Conservation (phyloP, 1,139 yeast genomes). For the Zhuliangozyma blackwelliae region DNA sequence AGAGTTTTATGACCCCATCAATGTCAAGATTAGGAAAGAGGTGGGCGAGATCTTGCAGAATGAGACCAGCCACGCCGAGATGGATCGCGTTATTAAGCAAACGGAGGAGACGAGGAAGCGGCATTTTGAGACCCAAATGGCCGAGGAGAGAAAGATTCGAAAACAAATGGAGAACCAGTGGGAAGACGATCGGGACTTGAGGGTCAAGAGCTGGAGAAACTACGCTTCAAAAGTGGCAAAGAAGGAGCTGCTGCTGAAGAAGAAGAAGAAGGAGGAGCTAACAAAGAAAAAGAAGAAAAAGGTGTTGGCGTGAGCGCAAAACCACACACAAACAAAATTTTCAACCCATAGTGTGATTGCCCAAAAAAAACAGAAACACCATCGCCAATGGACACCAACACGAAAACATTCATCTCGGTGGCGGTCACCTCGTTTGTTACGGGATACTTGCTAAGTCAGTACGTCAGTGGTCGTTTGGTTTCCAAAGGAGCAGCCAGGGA, state of each 20-base stretch:
- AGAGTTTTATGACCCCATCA: slow-evolving; percentile 4
- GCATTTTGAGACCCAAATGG: slow-evolving; percentile 29
- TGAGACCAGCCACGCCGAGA: slow-evolving; percentile 27
- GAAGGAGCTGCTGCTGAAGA: slow-evolving; percentile 35
- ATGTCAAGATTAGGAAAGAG: slow-evolving; percentile 11
- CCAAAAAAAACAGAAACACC: no score
- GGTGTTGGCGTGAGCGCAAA: slow-evolving; percentile 24
- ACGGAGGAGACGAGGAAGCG: slow-evolving; percentile 24
- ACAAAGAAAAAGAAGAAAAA: slow-evolving; percentile 18
- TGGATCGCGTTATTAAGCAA: slow-evolving; percentile 31
- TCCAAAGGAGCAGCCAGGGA: neutral
- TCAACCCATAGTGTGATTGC: no score
- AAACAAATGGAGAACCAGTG: slow-evolving; percentile 46
- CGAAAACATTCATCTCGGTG: slow-evolving; percentile 16
- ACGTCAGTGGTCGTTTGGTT: slow-evolving; percentile 2
- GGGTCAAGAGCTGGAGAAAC: slow-evolving; percentile 61
- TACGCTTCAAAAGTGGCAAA: slow-evolving; percentile 44
- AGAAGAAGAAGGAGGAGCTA: slow-evolving; percentile 25
- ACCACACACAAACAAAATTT: no score
- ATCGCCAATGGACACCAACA: slow-evolving; percentile 4
- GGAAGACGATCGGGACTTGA: slow-evolving; percentile 58
- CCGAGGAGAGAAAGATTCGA: slow-evolving; percentile 34
- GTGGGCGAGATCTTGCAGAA: slow-evolving; percentile 27
- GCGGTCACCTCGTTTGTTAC: slow-evolving; percentile 22
- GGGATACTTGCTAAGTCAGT: slow-evolving; percentile 20